phyloP scores from a whole-genome alignment of 768 basidiomycete species.

The Hirschioporus abietinus region DNA sequence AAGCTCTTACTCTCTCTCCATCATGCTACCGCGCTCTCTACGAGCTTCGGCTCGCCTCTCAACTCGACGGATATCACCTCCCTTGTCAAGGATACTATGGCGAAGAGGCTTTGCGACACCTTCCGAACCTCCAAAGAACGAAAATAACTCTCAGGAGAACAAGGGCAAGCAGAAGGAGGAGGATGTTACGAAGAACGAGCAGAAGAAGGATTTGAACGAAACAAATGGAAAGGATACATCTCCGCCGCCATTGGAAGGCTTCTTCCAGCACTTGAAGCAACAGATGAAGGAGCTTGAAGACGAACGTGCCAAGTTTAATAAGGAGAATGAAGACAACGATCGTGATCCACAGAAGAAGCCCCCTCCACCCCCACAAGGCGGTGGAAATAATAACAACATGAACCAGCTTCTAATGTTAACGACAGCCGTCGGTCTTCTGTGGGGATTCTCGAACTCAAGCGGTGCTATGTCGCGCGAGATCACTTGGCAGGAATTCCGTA shows the following conservation, averaged over 20 bases:
- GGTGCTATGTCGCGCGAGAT: slow-evolving; percentile 73
- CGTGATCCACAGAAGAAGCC: slow-evolving; percentile 36
- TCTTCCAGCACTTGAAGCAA: slow-evolving; percentile 63
- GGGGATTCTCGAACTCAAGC: slow-evolving; percentile 46
- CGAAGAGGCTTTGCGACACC: slow-evolving; percentile 47
- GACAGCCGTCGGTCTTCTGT: slow-evolving; percentile 57
- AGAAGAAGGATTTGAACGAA: slow-evolving; percentile 28
- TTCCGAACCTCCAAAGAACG: slow-evolving; percentile 26
- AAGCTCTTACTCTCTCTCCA: slow-evolving; percentile 19
- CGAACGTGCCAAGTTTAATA: slow-evolving; percentile 22
- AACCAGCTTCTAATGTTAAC: slow-evolving; percentile 57
- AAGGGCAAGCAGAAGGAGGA: slow-evolving; percentile 33
- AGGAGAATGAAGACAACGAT: slow-evolving; percentile 25
- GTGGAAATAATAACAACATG: slow-evolving; percentile 40
- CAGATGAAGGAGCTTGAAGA: slow-evolving; percentile 13
- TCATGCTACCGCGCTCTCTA: slow-evolving; percentile 63
- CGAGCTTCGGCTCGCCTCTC: slow-evolving; percentile 42
- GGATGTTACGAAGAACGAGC: slow-evolving; percentile 29
- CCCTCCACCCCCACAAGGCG: slow-evolving; percentile 42
- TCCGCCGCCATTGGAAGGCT: slow-evolving; percentile 70
- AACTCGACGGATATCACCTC: slow-evolving; percentile 33
- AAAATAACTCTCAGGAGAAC: slow-evolving; percentile 21
- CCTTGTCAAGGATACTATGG: slow-evolving; percentile 23
- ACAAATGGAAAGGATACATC: slow-evolving; percentile 30
- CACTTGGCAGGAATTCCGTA: slow-evolving; percentile 99